Conservation (phyloP, 352 stramenopile genomes). For the Pythium rhizo-oryzae region DNA sequence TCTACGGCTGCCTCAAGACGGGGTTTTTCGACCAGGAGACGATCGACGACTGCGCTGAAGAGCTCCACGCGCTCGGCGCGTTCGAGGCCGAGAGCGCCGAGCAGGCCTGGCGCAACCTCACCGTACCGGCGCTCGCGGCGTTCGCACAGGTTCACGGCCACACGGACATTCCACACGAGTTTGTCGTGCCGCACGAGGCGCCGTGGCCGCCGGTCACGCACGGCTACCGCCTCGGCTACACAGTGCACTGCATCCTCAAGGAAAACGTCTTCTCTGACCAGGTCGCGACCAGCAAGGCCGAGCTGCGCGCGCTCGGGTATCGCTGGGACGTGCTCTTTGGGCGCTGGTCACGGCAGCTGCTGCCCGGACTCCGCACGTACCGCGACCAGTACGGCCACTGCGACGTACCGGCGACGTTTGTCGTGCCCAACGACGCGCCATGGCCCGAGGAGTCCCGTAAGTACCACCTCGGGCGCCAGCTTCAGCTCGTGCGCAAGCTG, state of each 20-base stretch:
- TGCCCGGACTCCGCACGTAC: conserved; percentile 41
- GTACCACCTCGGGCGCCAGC: conserved; percentile 86
- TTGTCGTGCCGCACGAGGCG: conserved; percentile 54
- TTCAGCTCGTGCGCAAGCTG: conserved; percentile 60
- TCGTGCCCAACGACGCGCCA: conserved; percentile 52
- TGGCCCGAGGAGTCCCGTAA: conserved; percentile 81
- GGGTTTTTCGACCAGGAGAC: conserved; percentile 26
- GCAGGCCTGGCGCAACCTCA: conserved; percentile 35
- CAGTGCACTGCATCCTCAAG: conserved; percentile 49
- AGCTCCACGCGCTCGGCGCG: conserved; percentile 49
- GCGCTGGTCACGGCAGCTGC: conserved; percentile 20
- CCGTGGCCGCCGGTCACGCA: conserved; percentile 50
- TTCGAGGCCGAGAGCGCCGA: conserved; percentile 37
- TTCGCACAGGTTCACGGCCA: conserved; percentile 38
- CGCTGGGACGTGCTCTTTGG: conserved; percentile 61
- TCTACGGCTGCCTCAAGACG: conserved; percentile 23
- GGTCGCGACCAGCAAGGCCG: conserved; percentile 32
- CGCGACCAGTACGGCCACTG: conserved; percentile 74
- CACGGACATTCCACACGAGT: conserved; percentile 46
- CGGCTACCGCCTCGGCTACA: conserved; percentile 53
- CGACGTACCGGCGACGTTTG: conserved; percentile 73
- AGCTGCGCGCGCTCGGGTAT: conserved; percentile 43
- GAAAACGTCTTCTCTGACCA: conserved; percentile 48
- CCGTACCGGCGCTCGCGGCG: conserved; percentile 48
- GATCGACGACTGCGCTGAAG: conserved; percentile 26